A percentile compares a stretch with the other conserved stretches of the same genome.
These are phyloP conservation scores for Rhizopogon roseolus DNA, from an alignment of 768 basidiomycete genomes.

Conservation along the genomic window DNA sequence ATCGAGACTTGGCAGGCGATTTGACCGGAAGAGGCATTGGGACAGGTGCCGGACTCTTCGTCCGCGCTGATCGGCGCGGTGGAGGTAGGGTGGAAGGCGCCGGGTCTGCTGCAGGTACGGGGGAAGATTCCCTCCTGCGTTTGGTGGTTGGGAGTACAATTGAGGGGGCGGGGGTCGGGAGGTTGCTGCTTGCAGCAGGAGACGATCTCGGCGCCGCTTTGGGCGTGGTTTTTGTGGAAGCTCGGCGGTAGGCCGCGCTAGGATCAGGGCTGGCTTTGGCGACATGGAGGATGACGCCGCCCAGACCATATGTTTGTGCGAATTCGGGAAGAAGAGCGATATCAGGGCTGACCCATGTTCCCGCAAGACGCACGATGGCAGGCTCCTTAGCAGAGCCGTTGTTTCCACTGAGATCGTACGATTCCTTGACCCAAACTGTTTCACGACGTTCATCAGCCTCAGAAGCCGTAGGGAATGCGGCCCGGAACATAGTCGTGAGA, in stretches of 20 bases:
- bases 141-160: conserved; percentile 47
- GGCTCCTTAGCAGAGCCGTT: conserved; percentile 66
- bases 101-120: conserved; percentile 16
- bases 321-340: conserved; percentile 54
- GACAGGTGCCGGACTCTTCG: conserved; percentile 34
- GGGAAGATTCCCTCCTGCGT: conserved; percentile 61
- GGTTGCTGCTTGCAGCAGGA: conserved; percentile 22
- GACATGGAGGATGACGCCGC: conserved; percentile 56
- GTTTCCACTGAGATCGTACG: conserved; percentile 69
- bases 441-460: conserved; percentile 78
- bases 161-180: conserved; percentile 31
- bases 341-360: conserved; percentile 75
- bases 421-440: conserved; percentile 77
- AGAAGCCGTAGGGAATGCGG: conserved; percentile 80
- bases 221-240: conserved; percentile 36
- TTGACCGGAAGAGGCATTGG: conserved; percentile 5
- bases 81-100: conserved; percentile 28
- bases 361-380: conserved; percentile 72
- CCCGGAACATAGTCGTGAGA: conserved; percentile 94
- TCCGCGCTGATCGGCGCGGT: conserved; percentile 40
- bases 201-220: conserved; percentile 24
- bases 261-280: conserved; percentile 77
- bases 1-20: conserved; percentile 19
- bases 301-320: conserved; percentile 63
- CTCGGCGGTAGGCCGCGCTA: conserved; percentile 71